Base-by-base conservation (phyloP, 441 rosid species). In the Populus hybrid region DNA sequence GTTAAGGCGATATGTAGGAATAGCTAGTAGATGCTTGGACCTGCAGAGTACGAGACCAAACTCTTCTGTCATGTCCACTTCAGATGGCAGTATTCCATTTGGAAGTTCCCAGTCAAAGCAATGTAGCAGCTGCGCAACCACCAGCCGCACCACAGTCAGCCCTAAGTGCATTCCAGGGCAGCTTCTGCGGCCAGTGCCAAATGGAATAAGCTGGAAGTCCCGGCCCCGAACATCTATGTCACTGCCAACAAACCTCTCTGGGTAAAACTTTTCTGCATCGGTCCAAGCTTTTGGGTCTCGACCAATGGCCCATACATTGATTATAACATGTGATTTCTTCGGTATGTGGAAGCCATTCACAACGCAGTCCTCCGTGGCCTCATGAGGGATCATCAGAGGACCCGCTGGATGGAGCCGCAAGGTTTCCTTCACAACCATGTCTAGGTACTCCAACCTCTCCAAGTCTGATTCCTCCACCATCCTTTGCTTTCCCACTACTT, bases 31-130 rank as follows among this genome's bases (percentile, higher is more conserved):
- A 80, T 78, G 90, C 23, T 80, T 79, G 5, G 89, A 85, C 70
- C 88, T 82, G 3, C 86, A 84, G 26, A 81, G 78, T 5, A 82
- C 84, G 35, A 90, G 83, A 57, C 91, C 78, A 1, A 86, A 86
- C 50, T 83, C 86, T 71, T 91, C 94, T 1, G 76, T 73, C 84
- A 86, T 88, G 76, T 93, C 94, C 42, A 91, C 76, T 1, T 91
- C 89, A 9, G 32, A 3, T 0, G 84, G 63, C 70, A 69, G 68
- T 84, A 80, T 79, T 0, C 72, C 80, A 4, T 83, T 40, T 0
- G 90, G 92, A 6, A 92, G 88, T 24, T 83, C 87, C 97, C 91
- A 91, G 61, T 87, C 80, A 67, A 91, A 91, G 86, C 92, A 87
- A 80, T 89, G 94, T 21, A 86, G 80, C 16, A 89, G 75, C 61